Percentiles rank a stretch among this genome's conserved stretches.
phyloP scores from a whole-genome alignment of 1,139 yeast species.

The Nakaseomyces bracarensis region DNA sequence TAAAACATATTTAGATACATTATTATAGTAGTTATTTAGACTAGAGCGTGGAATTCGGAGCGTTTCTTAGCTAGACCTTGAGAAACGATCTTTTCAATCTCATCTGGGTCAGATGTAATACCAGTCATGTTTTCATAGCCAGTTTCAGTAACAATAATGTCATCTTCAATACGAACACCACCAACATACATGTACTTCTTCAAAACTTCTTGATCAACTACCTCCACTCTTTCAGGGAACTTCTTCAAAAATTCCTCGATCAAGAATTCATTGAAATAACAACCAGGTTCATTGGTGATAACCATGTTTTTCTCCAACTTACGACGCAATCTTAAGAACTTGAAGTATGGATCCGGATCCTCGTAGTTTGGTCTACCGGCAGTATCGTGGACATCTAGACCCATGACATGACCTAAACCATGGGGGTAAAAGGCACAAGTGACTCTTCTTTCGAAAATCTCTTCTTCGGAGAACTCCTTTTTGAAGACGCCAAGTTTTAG shows the following conservation, averaged over 20 bases:
- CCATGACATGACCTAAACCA: constrained; percentile 88
- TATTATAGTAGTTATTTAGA: not conserved
- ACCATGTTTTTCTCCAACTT: constrained; percentile 68
- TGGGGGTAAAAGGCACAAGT: constrained; percentile 86
- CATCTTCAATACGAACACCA: constrained; percentile 95
- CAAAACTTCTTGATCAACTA: constrained; percentile 56
- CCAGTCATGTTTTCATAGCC: constrained; percentile 79
- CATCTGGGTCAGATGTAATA: constrained; percentile 77
- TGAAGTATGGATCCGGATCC: constrained; percentile 68
- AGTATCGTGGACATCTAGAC: constrained; percentile 94
- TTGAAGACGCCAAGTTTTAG: constrained; percentile 69
- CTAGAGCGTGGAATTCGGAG: constrained; percentile 47
- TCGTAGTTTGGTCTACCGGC: constrained; percentile 82
- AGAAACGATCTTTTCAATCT: constrained; percentile 67
- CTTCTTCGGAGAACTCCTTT: constrained; percentile 51
- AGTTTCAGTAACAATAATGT: constrained; percentile 61
- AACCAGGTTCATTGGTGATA: constrained; percentile 91
- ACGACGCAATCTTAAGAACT: constrained; percentile 76
- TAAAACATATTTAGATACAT: too few species aligned
- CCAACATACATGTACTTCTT: constrained; percentile 82
- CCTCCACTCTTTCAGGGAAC: constrained; percentile 49
- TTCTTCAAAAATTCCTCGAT: constrained; percentile 52
- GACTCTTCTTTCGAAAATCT: constrained; percentile 59
- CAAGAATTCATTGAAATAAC: constrained; percentile 79
- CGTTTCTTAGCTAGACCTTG: constrained; percentile 60